Evolutionary conservation across 2,329 filamentous ascomycete genomes (phyloP).

Genomic region (Dactylellina parvicollis): DNA sequence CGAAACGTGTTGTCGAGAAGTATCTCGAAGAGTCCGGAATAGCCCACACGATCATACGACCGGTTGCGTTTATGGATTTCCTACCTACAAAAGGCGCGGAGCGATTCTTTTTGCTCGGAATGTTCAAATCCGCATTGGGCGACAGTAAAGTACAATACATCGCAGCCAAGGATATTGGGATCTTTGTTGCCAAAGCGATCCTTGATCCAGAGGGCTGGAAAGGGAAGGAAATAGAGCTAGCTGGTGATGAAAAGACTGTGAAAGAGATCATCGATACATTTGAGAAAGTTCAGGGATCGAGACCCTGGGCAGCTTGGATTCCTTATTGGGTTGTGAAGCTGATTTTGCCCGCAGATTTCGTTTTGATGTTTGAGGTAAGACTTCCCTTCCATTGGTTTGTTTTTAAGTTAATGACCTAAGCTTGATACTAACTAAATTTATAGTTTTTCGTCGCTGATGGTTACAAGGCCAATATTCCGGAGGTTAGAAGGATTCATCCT

Average conservation of each 20-base stretch:
- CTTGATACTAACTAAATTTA: neutral
- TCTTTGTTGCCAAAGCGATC: conserved; percentile 61
- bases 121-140: conserved; percentile 59
- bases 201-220: conserved; percentile 57
- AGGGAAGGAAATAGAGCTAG: conserved; percentile 61
- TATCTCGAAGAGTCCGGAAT: conserved; percentile 40
- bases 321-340: conserved; percentile 24
- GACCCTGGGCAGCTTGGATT: conserved; percentile 41
- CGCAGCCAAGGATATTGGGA: conserved; percentile 62
- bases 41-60: conserved; percentile 62
- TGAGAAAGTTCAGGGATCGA: conserved; percentile 55
- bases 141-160: conserved; percentile 61
- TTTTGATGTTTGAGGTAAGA: conserved; percentile 43
- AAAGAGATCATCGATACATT: conserved; percentile 59
- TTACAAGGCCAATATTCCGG: conserved; percentile 62
- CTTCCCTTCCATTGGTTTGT: neutral
- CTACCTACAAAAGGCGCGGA: conserved; percentile 6
- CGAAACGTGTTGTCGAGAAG: conserved; percentile 38
- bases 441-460: conserved; percentile 61
- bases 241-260: conserved; percentile 62
- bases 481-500: conserved; percentile 59
- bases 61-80: conserved; percentile 63
- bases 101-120: conserved; percentile 59
- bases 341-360: conserved; percentile 59
- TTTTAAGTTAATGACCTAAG: neutral